phyloP scores from a whole-genome alignment of 257 asterid genomes.

The Leonotis leonurus region DNA sequence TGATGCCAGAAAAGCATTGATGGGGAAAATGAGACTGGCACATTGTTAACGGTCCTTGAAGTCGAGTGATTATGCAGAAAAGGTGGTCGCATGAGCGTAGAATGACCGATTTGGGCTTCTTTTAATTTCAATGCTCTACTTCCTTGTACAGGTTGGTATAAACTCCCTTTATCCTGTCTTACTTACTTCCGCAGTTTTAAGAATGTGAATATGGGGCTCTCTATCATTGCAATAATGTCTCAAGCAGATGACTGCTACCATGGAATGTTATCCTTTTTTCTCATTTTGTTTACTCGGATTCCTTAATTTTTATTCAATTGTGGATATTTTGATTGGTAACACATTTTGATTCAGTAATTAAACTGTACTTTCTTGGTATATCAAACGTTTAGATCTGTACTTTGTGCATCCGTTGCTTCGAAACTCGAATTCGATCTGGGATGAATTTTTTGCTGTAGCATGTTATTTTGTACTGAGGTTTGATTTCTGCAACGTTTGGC shows the following conservation, averaged over 20 bases:
- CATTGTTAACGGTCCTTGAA: slow-evolving; percentile 5
- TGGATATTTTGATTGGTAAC: slow-evolving; percentile 7
- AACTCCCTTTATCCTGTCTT: slow-evolving; percentile 1
- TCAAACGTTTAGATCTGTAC: background rate
- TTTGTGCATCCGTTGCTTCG: background rate
- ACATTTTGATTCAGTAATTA: background rate
- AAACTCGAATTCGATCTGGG: no score
- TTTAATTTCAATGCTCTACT: slow-evolving; percentile 9
- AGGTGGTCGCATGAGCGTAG: background rate
- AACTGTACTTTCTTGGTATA: background rate
- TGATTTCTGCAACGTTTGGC: no score
- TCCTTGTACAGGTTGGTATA: slow-evolving; percentile 29
- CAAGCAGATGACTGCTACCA: slow-evolving; percentile 7
- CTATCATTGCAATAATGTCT: slow-evolving; percentile 17
- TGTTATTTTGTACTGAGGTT: no score
- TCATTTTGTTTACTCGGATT: background rate
- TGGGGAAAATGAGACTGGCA: background rate
- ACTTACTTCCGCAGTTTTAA: background rate
- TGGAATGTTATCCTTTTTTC: background rate
- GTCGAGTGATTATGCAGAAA: slow-evolving; percentile 9
- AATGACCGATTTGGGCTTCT: slow-evolving; percentile 16
- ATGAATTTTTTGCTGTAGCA: no score
- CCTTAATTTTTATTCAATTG: background rate
- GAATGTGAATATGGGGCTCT: slow-evolving; percentile 32
- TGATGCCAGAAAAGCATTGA: background rate